Evolutionary conservation across 768 basidiomycete species (phyloP).

Genomic region (Strobilomyces dryophilus): DNA sequence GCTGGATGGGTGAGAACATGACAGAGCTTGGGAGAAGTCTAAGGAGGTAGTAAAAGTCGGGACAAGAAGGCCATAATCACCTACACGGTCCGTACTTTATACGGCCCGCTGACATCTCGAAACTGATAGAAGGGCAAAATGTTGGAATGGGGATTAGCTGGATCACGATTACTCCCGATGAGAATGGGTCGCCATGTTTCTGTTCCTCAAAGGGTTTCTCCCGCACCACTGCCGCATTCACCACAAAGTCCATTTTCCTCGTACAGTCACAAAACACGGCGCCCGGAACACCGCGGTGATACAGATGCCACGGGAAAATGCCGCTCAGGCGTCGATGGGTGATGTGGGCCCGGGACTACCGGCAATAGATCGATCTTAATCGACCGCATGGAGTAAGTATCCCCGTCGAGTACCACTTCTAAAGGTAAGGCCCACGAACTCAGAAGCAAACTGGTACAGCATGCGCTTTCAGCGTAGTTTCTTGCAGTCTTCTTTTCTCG

Average conservation of each 20-base stretch:
- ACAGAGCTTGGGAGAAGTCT: neutral
- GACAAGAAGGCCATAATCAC: neutral
- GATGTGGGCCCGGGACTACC: no score
- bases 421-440: no score
- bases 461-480: no score
- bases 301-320: no score
- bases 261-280: neutral
- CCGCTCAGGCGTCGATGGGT: no score
- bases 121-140: neutral
- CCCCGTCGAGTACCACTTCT: no score
- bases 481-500: no score
- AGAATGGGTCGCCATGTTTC: neutral
- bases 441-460: no score
- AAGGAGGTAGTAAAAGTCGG: neutral
- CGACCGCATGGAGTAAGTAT: no score
- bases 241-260: neutral
- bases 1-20: constrained; percentile 4
- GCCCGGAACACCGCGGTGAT: no score
- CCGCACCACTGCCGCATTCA: neutral
- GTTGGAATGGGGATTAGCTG: neutral
- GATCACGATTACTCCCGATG: neutral
- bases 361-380: no score
- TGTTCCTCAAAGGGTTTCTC: neutral
- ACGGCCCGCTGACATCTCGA: neutral
- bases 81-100: neutral